These are phyloP conservation scores for Orychophragmus violaceus DNA, from an alignment of 345 rosid genomes.

Conservation along the genomic window DNA sequence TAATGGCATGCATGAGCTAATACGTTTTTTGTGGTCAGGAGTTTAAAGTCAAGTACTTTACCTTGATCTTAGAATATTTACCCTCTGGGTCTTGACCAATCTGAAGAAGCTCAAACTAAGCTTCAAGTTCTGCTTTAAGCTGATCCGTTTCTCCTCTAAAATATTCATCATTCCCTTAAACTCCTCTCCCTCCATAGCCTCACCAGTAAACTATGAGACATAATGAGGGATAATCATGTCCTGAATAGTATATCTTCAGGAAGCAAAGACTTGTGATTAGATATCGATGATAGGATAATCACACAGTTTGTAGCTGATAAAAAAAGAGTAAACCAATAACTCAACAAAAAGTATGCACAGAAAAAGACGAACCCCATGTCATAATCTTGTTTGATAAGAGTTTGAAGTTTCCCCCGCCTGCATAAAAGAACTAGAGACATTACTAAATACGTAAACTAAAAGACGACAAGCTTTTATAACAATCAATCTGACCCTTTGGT, in stretches of 20 bases:
- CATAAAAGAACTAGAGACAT: background rate
- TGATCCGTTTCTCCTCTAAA: too few species aligned
- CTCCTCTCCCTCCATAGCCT: conserved; percentile 61
- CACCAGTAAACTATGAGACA: conserved; percentile 88
- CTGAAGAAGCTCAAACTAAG: too few species aligned
- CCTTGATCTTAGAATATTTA: too few species aligned
- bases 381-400: conserved; percentile 86
- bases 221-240: conserved; percentile 86
- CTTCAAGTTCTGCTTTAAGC: too few species aligned
- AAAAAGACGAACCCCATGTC: conserved; percentile 62
- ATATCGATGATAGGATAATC: background rate
- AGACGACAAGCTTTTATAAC: background rate
- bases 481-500: too few species aligned
- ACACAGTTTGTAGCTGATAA: background rate
- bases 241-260: conserved; percentile 62
- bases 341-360: background rate
- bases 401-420: conserved; percentile 92
- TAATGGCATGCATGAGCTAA: too few species aligned
- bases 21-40: too few species aligned
- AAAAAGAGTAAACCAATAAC: background rate
- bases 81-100: too few species aligned
- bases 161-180: too few species aligned
- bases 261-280: too few species aligned
- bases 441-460: background rate
- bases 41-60: too few species aligned